Base-by-base conservation (phyloP, 192 early-diverging fungal species). In the Coemansia sp. region DNA sequence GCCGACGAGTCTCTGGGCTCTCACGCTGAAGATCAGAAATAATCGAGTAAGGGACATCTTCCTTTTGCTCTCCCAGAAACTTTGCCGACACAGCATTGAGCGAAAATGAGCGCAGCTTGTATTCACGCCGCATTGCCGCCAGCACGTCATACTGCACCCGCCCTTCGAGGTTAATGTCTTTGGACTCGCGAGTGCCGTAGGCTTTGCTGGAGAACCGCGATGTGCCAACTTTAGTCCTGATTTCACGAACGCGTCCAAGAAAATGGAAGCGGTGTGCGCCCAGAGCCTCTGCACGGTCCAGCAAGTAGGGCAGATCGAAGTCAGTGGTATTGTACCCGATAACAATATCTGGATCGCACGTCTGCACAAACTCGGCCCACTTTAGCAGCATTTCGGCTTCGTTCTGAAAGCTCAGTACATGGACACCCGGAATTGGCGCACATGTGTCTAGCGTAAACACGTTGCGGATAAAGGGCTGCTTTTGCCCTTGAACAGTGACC, bases 31-130 rank as follows among this genome's bases (percentile, higher is more conserved):
- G 73, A 52, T 97, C 96, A 1, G 91, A 90, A 81, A 98, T 98
- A 38, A 98, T 96, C 5, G 94, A 96, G 61, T 98, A 90, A 57
- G 96, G 94, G 5, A 98, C 96, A 58, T 98, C 96, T 67, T 98
- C 96, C 67, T 98, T 98, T 82, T 98, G 96, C 70, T 98, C 96
- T 18, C 87, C 89, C 26, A 98, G 71, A 48, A 97, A 98, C 53
- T 97, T 90, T 16, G 93, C 90, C 66, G 87, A 94, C 3, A 98
- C 96, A 26, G 96, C 88, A 63, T 98, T 98, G 16, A 98, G 81
- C 5, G 94, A 90, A 60, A 94, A 97, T 3, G 93, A 94, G 44
- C 96, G 84, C 50, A 98, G 77, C 69, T 96, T 97, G 74, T 97
- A 87, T 51, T 97, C 96, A 34, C 94, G 79, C 52, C 95, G 93